Evolutionary conservation across 176 grass and related monocot species (phyloP).

Genomic region (Dactylis glomerata): DNA sequence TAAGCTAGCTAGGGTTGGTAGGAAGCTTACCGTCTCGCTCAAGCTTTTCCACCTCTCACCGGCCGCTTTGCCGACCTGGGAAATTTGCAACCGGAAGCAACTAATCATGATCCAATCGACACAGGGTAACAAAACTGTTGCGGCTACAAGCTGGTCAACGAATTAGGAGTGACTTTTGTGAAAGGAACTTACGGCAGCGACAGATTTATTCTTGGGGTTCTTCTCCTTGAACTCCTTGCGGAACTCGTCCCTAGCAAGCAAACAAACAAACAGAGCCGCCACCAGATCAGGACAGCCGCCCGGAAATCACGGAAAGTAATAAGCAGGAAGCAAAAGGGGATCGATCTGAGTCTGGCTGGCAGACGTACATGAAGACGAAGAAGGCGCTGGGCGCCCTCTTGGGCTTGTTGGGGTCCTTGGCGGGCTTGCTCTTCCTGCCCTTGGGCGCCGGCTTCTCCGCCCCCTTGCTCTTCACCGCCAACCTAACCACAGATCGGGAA

Average conservation of each 20-base stretch:
- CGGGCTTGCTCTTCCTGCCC: constrained; percentile 58
- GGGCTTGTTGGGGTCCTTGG: constrained; percentile 87
- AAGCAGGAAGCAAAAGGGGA: background rate
- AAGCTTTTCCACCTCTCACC: constrained; percentile 96
- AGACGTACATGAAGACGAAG: constrained; percentile 96
- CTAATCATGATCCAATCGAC: background rate
- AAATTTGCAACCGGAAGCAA: accelerated
- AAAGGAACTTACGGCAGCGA: constrained; percentile 55
- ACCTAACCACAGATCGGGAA: constrained; percentile 9
- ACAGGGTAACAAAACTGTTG: background rate
- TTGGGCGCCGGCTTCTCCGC: constrained; percentile 48
- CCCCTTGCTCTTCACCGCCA: constrained; percentile 74
- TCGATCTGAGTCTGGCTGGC: too few species aligned
- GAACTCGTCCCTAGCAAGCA: constrained; percentile 69
- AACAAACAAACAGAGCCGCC: background rate
- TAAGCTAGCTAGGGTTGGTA: background rate
- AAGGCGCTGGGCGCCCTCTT: constrained; percentile 87
- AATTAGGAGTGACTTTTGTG: background rate
- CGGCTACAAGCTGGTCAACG: background rate
- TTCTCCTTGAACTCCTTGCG: constrained; percentile 92
- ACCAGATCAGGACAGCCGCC: background rate
- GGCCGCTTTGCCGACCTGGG: constrained; percentile 83
- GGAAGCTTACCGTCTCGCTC: constrained; percentile 54
- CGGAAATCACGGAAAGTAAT: background rate
- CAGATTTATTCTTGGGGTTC: constrained; percentile 91